Evolutionary conservation across 23 red algal genomes (phyloP).

Genomic region (Gracilaria vermiculophylla): DNA sequence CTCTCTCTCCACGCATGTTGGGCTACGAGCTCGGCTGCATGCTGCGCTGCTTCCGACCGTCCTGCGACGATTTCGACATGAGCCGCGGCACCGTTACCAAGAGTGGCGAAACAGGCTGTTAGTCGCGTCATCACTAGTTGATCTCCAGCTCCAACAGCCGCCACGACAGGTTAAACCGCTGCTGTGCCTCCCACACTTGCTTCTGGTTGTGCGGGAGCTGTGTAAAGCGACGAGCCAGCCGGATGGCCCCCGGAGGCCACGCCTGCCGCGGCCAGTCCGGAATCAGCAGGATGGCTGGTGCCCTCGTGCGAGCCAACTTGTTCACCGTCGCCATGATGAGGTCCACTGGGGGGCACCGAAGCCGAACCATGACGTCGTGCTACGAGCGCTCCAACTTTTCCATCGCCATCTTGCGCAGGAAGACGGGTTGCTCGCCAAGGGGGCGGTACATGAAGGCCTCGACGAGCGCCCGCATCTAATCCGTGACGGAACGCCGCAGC

Average conservation of each 20-base stretch:
- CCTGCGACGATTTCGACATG: not conserved
- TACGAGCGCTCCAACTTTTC: not conserved
- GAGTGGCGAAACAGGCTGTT: no score
- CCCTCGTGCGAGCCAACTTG: not conserved
- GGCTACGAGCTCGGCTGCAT: not conserved
- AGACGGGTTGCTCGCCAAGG: slow-evolving; percentile 4
- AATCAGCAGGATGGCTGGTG: slow-evolving; percentile 34
- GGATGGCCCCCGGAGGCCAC: no score
- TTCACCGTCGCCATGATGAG: slow-evolving; percentile 23
- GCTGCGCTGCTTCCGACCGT: not conserved
- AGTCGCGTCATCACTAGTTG: no score
- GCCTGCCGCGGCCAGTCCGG: slow-evolving; percentile 7
- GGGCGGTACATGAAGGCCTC: not conserved
- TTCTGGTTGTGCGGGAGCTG: not conserved
- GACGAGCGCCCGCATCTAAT: not conserved
- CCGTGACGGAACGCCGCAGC: slow-evolving; percentile 37
- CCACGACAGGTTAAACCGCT: no score
- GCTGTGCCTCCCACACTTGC: no score
- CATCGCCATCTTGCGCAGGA: not conserved
- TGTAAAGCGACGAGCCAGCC: not conserved
- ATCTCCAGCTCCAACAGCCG: no score
- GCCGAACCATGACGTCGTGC: not conserved
- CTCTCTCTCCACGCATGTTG: not conserved
- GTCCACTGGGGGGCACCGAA: slow-evolving; percentile 8
- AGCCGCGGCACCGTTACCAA: no score